Evolutionary conservation across 371 early-diverging fungal species (phyloP).

Genomic region (Apophysomyces trapeziformis): DNA sequence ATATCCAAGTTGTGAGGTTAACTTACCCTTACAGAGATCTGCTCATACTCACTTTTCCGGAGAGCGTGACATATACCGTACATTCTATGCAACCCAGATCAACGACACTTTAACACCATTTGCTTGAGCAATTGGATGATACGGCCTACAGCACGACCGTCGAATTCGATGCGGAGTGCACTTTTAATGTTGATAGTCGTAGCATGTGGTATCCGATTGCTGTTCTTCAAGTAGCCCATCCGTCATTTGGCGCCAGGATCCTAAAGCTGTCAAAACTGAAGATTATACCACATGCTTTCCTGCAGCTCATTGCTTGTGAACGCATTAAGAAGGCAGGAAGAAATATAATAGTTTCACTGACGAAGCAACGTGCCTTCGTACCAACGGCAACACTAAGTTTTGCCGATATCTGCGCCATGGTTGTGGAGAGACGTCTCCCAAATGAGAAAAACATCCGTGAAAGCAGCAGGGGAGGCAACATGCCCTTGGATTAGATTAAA

Average conservation of each 20-base stretch:
- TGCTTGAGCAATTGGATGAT: neutral
- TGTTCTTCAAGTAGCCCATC: neutral
- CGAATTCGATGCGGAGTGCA: neutral
- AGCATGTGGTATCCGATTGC: neutral
- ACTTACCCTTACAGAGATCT: too few relatives aligned
- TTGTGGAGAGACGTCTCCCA: too few relatives aligned
- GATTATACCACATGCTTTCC: neutral
- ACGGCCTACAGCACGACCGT: neutral
- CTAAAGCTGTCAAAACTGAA: too few relatives aligned
- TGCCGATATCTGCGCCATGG: too few relatives aligned
- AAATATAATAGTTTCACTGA: neutral
- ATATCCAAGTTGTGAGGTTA: neutral
- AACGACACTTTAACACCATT: neutral
- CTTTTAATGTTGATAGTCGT: neutral
- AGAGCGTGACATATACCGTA: too few relatives aligned
- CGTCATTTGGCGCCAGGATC: too few relatives aligned
- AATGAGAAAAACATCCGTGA: too few relatives aligned
- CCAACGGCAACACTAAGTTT: too few relatives aligned
- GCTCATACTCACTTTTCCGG: too few relatives aligned
- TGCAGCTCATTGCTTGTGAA: neutral
- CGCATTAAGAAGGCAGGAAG: neutral
- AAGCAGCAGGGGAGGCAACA: too few relatives aligned
- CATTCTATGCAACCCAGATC: neutral
- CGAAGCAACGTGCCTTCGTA: too few relatives aligned
- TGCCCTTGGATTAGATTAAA: too few relatives aligned